Evolutionary conservation across 2,329 filamentous ascomycete genomes (phyloP), one percentile per base, ranked within the genome.

Genomic region (Harringtonia aguacate): DNA sequence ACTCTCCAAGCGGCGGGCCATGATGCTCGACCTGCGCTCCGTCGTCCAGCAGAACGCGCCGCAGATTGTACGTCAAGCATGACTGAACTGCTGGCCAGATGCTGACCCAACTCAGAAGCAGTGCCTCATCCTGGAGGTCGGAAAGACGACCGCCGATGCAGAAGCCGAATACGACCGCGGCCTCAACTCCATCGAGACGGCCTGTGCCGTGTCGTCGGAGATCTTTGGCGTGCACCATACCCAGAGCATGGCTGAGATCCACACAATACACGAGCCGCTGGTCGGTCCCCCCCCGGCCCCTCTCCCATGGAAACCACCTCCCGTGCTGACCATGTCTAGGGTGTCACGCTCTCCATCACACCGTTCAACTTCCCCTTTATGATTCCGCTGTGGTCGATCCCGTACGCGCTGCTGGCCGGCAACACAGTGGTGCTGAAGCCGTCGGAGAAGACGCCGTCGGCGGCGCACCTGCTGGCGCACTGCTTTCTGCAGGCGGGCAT

Each of bases 341-440:
- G 30, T n/a, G 27, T 40, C 24, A 36, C 21, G 13, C 14, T 34
- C 29, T 21, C 29, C 37, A 36, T 36, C 18, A 43, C 35, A 33
- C 28, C 48, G 84, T 81, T 43, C 40, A 46, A 90, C 70, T 90
- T 92, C 66, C 86, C 86, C 38, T 86, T 86, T 55, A 90, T 92
- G 86, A 90, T 92, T 61, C 86, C 86, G 5, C 72, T 92, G n/a
- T 92, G 86, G 86, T 86, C 77, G 48, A 87, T 92, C 49, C 86
- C 86, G 36, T 84, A 90, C 54, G 85, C 86, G 39, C 85, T 84
- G 39, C 75, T 89, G 27, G 86, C 83, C 17, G 86, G 86, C 41
- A 92, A 92, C 68, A 89, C 84, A 13, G 70, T 87, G 46, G 77
- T 92, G 53, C 70, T 92, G 55, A 92, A 92, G 73, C 86, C 86